Conservation (phyloP, 2,329 filamentous ascomycete species). For the Capronia americana region DNA sequence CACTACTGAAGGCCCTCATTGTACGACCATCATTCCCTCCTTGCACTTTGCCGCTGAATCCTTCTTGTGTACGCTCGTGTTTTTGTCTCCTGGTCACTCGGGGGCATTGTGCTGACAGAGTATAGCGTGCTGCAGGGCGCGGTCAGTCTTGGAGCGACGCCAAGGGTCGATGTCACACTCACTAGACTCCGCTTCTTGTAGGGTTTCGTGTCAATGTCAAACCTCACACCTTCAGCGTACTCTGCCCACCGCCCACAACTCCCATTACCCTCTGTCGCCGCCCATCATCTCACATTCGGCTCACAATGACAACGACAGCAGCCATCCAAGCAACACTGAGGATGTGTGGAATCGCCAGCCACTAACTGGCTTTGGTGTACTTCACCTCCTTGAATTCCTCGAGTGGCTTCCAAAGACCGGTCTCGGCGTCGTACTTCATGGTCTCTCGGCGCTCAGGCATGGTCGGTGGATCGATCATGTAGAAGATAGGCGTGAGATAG, state of each 20-base stretch:
- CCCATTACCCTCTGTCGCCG: neutral
- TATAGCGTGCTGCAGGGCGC: slow-evolving; percentile 12
- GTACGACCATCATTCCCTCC: neutral
- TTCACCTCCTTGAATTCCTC: slow-evolving; percentile 21
- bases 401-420: slow-evolving; percentile 22
- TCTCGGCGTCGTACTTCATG: slow-evolving; percentile 25
- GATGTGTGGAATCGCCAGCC: slow-evolving; percentile 32
- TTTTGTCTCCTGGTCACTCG: neutral
- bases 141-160: slow-evolving; percentile 7
- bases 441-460: slow-evolving; percentile 32
- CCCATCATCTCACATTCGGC: slow-evolving; percentile 5
- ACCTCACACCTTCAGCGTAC: neutral
- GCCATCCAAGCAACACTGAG: slow-evolving; percentile 21
- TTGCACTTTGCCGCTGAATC: neutral
- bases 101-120: slow-evolving; percentile 6
- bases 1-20: neutral
- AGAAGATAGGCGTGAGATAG: slow-evolving; percentile 31
- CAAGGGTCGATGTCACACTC: slow-evolving; percentile 15
- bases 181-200: slow-evolving; percentile 9
- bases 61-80: neutral
- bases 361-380: slow-evolving; percentile 29
- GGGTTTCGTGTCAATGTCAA: neutral
- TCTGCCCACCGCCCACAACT: neutral
- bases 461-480: slow-evolving; percentile 34
- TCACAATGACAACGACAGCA: slow-evolving; percentile 4